phyloP scores from a whole-genome alignment of 2,329 filamentous ascomycete genomes.

The Zymoseptoria tritici region DNA sequence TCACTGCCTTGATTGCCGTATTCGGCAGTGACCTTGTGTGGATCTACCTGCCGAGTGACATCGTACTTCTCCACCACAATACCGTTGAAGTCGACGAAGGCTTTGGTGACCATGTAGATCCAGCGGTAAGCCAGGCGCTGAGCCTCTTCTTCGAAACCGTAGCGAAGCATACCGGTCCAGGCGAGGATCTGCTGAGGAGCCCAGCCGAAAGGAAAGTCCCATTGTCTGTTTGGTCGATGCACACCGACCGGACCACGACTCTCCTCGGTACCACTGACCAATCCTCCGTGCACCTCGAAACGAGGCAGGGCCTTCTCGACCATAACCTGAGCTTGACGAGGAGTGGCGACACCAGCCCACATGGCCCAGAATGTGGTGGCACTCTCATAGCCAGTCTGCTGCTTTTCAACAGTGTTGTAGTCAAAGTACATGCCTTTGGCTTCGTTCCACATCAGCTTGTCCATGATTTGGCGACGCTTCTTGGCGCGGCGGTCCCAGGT shows the following conservation, averaged over 20 bases:
- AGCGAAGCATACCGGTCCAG: conserved; percentile 86
- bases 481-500: conserved; percentile 85
- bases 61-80: conserved; percentile 99
- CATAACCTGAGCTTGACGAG: conserved; percentile 76
- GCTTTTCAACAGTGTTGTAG: conserved; percentile 77
- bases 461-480: conserved; percentile 74
- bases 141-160: conserved; percentile 84
- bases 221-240: conserved; percentile 86
- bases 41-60: conserved; percentile 81
- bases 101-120: conserved; percentile 97
- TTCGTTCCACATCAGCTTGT: conserved; percentile 92
- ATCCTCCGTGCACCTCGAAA: conserved; percentile 80
- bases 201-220: conserved; percentile 98
- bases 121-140: conserved; percentile 90
- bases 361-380: conserved; percentile 96
- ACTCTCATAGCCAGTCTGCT: conserved; percentile 78
- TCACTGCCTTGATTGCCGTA: conserved; percentile 95
- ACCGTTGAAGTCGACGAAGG: conserved; percentile 96
- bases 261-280: conserved; percentile 82
- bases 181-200: conserved; percentile 97
- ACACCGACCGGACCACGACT: conserved; percentile 74
- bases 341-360: conserved; percentile 85
- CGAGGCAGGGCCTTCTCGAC: conserved; percentile 74
- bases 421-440: conserved; percentile 95
- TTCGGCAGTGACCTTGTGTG: conserved; percentile 90